Percentiles rank a stretch among this genome's conserved stretches.
These are phyloP conservation scores for Paraphoma sp. DNA, from an alignment of 2,329 filamentous ascomycete species.

Conservation along the genomic window DNA sequence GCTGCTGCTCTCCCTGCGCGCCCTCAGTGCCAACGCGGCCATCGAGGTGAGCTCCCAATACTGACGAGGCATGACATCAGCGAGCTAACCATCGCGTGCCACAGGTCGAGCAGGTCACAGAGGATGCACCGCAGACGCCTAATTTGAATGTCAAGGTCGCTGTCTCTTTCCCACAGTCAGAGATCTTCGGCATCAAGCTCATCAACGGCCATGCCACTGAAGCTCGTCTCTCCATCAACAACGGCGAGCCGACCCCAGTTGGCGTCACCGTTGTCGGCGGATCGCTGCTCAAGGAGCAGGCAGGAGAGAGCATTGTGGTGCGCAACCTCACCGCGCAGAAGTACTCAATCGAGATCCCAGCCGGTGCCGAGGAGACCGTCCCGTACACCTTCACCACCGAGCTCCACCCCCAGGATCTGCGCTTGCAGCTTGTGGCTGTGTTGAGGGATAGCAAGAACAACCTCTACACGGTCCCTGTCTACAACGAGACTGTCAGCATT, in stretches of 20 bases:
- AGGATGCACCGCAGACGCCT: conserved; percentile 68
- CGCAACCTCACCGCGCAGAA: conserved; percentile 83
- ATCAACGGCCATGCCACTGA: conserved; percentile 89
- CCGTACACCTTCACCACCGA: conserved; percentile 88
- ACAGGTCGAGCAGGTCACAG: conserved; percentile 41
- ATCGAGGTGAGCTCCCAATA: conserved; percentile 60
- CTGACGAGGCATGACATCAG: conserved; percentile 44
- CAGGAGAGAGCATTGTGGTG: conserved; percentile 65
- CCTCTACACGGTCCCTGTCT: conserved; percentile 78
- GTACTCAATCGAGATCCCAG: conserved; percentile 76
- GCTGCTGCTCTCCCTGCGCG: conserved; percentile 73
- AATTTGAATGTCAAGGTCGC: conserved; percentile 62
- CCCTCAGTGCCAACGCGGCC: conserved; percentile 69
- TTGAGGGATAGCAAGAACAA: conserved; percentile 70
- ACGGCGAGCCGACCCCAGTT: conserved; percentile 80
- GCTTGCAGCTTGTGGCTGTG: conserved; percentile 77
- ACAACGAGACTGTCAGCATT: conserved; percentile 82
- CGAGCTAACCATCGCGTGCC: conserved; percentile 25
- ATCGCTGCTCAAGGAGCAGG: conserved; percentile 68
- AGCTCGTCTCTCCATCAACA: conserved; percentile 81
- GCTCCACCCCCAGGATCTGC: conserved; percentile 89
- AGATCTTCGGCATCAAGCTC: conserved; percentile 94
- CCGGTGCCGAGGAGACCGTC: conserved; percentile 76
- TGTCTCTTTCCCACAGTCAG: conserved; percentile 68
- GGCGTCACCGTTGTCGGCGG: conserved; percentile 79